Evolutionary conservation across 2,329 filamentous ascomycete species (phyloP).

Genomic region (Ophiostoma ulmi): DNA sequence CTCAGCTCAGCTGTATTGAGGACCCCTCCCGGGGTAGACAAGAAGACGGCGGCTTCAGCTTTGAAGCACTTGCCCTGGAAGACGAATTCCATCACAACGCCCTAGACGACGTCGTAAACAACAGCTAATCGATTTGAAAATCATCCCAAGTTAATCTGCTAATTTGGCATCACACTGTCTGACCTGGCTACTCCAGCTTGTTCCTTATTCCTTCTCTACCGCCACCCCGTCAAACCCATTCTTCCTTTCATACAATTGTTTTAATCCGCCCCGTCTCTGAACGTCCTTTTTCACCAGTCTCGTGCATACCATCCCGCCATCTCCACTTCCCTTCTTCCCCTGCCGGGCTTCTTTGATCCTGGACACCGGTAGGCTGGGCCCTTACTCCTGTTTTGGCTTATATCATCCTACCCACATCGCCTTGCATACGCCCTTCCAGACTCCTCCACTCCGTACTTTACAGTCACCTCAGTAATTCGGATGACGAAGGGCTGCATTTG

Average conservation of each 20-base stretch:
- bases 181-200: not conserved
- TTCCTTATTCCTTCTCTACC: not conserved
- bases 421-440: conserved; percentile 10
- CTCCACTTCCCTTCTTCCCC: not conserved
- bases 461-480: not conserved
- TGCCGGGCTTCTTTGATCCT: not conserved
- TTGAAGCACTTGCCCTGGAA: too few species aligned
- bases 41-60: too few species aligned
- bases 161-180: not conserved
- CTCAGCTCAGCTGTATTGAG: too few species aligned
- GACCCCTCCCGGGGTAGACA: too few species aligned
- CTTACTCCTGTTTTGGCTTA: not conserved
- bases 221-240: not conserved
- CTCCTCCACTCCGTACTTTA: not conserved
- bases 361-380: conserved; percentile 9
- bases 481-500: not conserved
- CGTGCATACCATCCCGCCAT: not conserved
- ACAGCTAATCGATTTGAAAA: not conserved
- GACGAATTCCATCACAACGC: not conserved
- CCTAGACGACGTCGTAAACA: not conserved
- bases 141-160: not conserved
- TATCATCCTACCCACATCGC: not conserved
- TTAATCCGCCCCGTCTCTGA: not conserved
- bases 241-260: not conserved
- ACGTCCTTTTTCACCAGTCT: not conserved